A percentile compares a stretch with the other conserved stretches of the same genome.
These are phyloP conservation scores for Chalaropsis ovoidea DNA, from an alignment of 2,329 filamentous ascomycete genomes.

Conservation along the genomic window DNA sequence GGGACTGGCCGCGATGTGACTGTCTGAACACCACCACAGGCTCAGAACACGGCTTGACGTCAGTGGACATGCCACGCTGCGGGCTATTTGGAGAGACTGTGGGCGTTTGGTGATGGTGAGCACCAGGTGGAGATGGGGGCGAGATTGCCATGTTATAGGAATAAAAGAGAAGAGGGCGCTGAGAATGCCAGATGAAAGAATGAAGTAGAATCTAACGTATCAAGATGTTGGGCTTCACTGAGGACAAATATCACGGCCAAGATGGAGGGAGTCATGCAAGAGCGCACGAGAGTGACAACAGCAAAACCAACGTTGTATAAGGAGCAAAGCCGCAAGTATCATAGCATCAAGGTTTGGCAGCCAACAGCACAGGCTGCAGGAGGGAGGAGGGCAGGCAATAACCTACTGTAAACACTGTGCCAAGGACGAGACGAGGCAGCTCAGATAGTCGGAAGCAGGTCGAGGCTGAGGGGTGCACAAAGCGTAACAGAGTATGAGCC, in stretches of 20 bases:
- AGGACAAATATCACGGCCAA: background rate
- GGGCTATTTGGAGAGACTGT: background rate
- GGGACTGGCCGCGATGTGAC: background rate
- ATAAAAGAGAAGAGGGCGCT: too few species aligned
- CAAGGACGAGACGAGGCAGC: background rate
- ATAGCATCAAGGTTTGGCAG: constrained; percentile 1
- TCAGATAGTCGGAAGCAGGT: background rate
- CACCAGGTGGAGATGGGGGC: background rate
- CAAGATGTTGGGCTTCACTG: background rate
- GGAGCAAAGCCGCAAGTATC: constrained; percentile 3
- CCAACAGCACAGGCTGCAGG: background rate
- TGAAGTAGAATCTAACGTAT: background rate
- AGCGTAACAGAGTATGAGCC: background rate
- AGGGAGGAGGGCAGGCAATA: background rate
- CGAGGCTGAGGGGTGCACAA: background rate
- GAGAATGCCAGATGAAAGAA: background rate
- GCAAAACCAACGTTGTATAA: background rate
- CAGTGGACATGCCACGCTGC: background rate
- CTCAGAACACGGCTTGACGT: background rate
- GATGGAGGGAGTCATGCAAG: constrained; percentile 10
- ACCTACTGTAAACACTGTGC: background rate
- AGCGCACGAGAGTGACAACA: constrained; percentile 16
- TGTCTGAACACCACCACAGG: background rate
- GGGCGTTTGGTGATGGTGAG: background rate
- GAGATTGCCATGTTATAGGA: background rate